Base-by-base conservation (phyloP, 768 basidiomycete genomes). In the Rhizopogon vinicolor region DNA sequence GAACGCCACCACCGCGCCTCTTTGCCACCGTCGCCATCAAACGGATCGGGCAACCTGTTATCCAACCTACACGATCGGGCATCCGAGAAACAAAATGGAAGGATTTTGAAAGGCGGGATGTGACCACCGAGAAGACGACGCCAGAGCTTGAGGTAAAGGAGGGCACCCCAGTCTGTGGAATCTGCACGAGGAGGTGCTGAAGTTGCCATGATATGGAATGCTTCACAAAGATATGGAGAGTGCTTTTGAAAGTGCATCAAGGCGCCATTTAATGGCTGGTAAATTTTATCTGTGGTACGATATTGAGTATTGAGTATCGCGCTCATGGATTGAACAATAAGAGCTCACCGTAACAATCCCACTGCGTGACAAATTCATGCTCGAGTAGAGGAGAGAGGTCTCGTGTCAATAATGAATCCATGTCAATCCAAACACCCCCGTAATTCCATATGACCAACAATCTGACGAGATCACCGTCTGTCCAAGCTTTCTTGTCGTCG, bases 171-270 rank as follows among this genome's bases (percentile, higher is more conserved):
- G 69, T 96, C 93, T 7, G 93, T 93, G 22, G 92, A 87, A 42
- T 86, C 84, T 16, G 85, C 72, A 2, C 82, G 81, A 0, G 94
- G 95, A 2, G 87, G 78, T 0, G 84, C 71, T 2, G 87, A 86
- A 9, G 82, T 81, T 0, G 82, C 75, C 85, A 99, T 97, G 64
- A 93, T 76, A 68, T 96, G 86, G 74, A 98, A 94, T 2, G 93
- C 91, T 74, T 98, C 93, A 75, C 96, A 98, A 42, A 99, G 85
- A 74, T 97, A 99, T 1, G 96, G 93, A 2, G 96, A 98, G 69
- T 89, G 85, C 63, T 83, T 79, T 57, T 80, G 80, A 76, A 99
- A 99, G 70, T 89, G 89, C 89, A 98, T 93, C 29, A 98, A 75
- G 1, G 96, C 95, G 52, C 96, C 96, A 67, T 98, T 98, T 50